phyloP scores from a whole-genome alignment of 257 asterid genomes.

The Solanum microdontum region DNA sequence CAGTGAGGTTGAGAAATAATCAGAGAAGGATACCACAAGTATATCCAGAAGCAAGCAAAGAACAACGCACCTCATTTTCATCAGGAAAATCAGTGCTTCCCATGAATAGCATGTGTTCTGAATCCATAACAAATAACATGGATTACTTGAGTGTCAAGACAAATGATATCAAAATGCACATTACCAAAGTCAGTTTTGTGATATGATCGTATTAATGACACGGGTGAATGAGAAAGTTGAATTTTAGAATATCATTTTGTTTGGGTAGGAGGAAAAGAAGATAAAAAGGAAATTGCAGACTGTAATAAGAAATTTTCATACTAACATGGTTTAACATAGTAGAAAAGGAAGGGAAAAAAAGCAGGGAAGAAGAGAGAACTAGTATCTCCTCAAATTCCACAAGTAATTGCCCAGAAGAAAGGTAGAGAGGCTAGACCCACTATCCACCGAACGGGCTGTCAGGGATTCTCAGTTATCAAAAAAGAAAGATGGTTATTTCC shows the following conservation, averaged over 20 bases:
- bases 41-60: background rate
- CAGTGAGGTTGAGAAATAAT: background rate
- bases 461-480: background rate
- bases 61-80: constrained; percentile 82
- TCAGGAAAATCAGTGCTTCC: constrained; percentile 92
- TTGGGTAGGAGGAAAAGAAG: background rate
- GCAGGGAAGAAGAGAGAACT: background rate
- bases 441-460: background rate
- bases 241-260: too few species aligned
- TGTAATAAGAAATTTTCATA: background rate
- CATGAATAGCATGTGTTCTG: constrained; percentile 99
- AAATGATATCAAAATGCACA: background rate
- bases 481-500: background rate
- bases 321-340: background rate
- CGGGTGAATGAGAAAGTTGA: background rate
- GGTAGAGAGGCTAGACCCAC: background rate
- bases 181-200: background rate
- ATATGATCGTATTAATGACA: background rate
- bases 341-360: background rate
- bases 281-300: background rate
- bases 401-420: background rate
- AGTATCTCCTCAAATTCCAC: background rate
- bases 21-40: background rate
- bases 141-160: background rate
- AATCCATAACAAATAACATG: constrained; percentile 16